Evolutionary conservation across 2,329 filamentous ascomycete species (phyloP), one percentile per base, ranked within the genome.

Genomic region (Xylaria sp.): DNA sequence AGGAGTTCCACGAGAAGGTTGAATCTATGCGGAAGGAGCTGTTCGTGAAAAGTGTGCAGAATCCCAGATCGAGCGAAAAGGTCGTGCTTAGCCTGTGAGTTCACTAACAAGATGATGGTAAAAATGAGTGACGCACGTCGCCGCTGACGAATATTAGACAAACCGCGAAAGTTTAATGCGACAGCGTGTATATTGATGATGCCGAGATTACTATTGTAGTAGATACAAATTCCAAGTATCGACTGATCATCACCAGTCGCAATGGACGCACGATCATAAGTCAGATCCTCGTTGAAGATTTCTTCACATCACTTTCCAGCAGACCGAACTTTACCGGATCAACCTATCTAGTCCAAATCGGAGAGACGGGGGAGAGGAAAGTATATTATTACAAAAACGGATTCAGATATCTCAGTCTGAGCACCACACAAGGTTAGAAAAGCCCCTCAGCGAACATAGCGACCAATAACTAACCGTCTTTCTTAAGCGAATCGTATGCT

Each of bases 181-280:
- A 76, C 25, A 71, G 68, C 9, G 57, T 74, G 51, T 69, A 60
- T 23, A 73, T 78, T 25, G 51, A 66, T 0, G 73, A 74, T 56
- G 73, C 71, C 15, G 72, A 76, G 28, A 57, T 77, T 10, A 61
- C 71, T 6, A 71, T 77, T 2, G 69, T 71, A 2, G 63, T 71
- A 20, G 55, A 72, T 25, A 15, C 36, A 1, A 15, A 72, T 20
- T 70, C 62, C 1, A 72, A 68, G 39, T 66, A 70, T 41, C 68
- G 75, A 9, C 70, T 77, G 10, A 74, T 74, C 31, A 72, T 75
- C 31, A 48, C 60, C 1, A 77, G 73, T 51, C 67, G 71, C 1
- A 75, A 77, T 33, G 54, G 66, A 41, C 75, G 75, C 64, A 76
- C 73, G 0, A 55, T 74, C 18, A 56, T 76, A 15, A 73, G 68